phyloP scores from a whole-genome alignment of 768 basidiomycete species.

The Boletellus emodensis region DNA sequence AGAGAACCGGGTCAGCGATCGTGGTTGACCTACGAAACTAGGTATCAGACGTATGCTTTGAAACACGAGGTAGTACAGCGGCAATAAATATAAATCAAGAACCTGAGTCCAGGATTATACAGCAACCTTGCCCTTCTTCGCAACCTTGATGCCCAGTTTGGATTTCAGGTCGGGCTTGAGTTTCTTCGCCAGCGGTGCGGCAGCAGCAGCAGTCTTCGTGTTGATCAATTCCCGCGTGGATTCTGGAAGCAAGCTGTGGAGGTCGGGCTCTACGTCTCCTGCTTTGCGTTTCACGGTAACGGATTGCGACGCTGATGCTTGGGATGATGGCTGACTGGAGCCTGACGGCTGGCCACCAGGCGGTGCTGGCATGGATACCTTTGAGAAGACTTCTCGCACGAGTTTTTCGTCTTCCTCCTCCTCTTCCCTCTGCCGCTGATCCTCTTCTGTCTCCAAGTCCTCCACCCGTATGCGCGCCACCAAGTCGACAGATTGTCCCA shows the following conservation, averaged over 20 bases:
- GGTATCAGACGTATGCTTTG: constrained; percentile 4
- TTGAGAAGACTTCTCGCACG: constrained; percentile 84
- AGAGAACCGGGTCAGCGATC: constrained; percentile 29
- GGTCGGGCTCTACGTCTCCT: constrained; percentile 68
- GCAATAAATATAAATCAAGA: constrained; percentile 9
- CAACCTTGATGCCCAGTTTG: constrained; percentile 70
- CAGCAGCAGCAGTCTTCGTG: constrained; percentile 40
- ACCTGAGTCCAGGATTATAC: constrained; percentile 19
- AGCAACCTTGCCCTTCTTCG: constrained; percentile 44
- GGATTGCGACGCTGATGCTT: constrained; percentile 23
- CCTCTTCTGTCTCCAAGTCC: constrained; percentile 77
- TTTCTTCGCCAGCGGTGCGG: constrained; percentile 50
- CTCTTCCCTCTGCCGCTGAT: constrained; percentile 59
- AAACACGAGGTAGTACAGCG: constrained; percentile 16
- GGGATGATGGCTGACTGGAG: constrained; percentile 18
- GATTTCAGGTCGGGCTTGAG: constrained; percentile 59
- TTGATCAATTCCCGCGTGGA: constrained; percentile 56
- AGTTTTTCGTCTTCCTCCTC: constrained; percentile 92
- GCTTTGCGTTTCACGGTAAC: constrained; percentile 88
- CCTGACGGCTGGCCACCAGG: constrained; percentile 19
- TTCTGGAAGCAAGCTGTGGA: constrained; percentile 66
- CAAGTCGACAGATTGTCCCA: constrained; percentile 72
- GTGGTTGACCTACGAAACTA: constrained; percentile 45
- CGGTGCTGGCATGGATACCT: constrained; percentile 44
- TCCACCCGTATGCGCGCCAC: constrained; percentile 56